phyloP scores from a whole-genome alignment of 345 rosid genomes.

The Linum trigynum region DNA sequence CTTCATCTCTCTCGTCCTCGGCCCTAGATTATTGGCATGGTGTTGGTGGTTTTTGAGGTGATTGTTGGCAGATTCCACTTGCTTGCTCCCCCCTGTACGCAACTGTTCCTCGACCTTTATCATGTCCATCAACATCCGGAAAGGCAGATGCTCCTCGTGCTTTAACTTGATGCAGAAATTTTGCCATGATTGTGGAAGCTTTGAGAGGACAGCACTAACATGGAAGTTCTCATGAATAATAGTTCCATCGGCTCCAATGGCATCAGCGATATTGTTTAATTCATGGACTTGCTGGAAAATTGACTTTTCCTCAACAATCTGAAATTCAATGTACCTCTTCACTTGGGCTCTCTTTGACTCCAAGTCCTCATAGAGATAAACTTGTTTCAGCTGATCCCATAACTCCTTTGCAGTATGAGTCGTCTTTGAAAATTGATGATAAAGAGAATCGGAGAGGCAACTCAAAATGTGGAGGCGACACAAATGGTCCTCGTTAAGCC shows the following conservation, averaged over 20 bases:
- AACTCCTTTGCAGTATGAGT: constrained; percentile 53
- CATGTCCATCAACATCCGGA: constrained; percentile 46
- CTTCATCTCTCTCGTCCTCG: constrained; percentile 28
- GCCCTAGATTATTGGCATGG: constrained; percentile 24
- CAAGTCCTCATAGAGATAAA: constrained; percentile 51
- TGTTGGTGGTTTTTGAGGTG: constrained; percentile 14
- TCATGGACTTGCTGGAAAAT: constrained; percentile 50
- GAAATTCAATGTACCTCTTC: constrained; percentile 64
- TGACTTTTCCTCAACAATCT: constrained; percentile 50
- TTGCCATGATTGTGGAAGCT: constrained; percentile 82
- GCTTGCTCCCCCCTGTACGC: constrained; percentile 18
- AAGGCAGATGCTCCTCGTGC: constrained; percentile 46
- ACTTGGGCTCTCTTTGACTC: constrained; percentile 59
- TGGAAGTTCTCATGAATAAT: constrained; percentile 64
- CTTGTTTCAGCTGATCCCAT: constrained; percentile 72
- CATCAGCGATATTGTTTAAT: constrained; percentile 61
- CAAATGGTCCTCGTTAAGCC: constrained; percentile 59
- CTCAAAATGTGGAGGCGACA: constrained; percentile 56
- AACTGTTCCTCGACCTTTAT: constrained; percentile 47
- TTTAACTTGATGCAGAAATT: constrained; percentile 46
- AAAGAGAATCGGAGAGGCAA: constrained; percentile 57
- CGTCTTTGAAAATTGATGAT: constrained; percentile 42
- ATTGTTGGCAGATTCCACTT: constrained; percentile 20
- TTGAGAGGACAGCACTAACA: constrained; percentile 54
- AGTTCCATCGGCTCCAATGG: constrained; percentile 52